Conservation (phyloP, 805 yeast genomes). For the Sporopachydermia quercuum region DNA sequence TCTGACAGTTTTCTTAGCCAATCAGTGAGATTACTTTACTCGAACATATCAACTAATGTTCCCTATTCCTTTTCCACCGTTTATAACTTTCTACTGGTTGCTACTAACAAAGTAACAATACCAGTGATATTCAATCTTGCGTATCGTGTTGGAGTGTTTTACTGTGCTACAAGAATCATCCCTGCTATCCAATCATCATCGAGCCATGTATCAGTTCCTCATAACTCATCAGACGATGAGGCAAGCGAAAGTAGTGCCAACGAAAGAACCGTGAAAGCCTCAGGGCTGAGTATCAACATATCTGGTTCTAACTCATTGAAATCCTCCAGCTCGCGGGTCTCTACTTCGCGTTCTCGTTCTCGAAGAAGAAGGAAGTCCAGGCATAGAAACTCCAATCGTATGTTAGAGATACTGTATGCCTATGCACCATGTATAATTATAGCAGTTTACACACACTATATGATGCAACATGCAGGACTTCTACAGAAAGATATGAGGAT, state of each 20-base stretch:
- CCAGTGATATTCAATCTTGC: conserved; percentile 72
- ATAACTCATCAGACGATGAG: neutral
- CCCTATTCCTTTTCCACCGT: conserved; percentile 26
- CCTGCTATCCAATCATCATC: conserved; percentile 46
- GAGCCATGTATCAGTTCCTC: conserved; percentile 8
- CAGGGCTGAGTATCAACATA: too few relatives aligned
- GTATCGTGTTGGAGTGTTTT: conserved; percentile 74
- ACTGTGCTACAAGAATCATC: conserved; percentile 75
- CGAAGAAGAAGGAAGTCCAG: conserved; percentile 9
- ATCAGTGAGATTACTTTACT: neutral
- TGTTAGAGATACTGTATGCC: conserved; percentile 54
- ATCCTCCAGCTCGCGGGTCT: too few relatives aligned
- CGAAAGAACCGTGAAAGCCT: neutral
- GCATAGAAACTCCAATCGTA: conserved; percentile 6
- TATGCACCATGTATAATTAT: conserved; percentile 89
- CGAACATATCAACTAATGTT: conserved; percentile 19
- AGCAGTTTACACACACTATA: conserved; percentile 87
- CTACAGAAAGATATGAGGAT: conserved; percentile 41
- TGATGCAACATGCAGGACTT: conserved; percentile 77
- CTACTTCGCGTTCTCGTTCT: neutral
- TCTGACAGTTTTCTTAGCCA: neutral
- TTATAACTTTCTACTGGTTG: conserved; percentile 29
- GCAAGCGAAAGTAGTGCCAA: neutral
- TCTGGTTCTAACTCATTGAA: too few relatives aligned
- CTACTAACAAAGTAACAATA: conserved; percentile 53